Evolutionary conservation across 495 filamentous ascomycete species (phyloP), one percentile per base, ranked within the genome.

Genomic region (Penicillium malachiteum): DNA sequence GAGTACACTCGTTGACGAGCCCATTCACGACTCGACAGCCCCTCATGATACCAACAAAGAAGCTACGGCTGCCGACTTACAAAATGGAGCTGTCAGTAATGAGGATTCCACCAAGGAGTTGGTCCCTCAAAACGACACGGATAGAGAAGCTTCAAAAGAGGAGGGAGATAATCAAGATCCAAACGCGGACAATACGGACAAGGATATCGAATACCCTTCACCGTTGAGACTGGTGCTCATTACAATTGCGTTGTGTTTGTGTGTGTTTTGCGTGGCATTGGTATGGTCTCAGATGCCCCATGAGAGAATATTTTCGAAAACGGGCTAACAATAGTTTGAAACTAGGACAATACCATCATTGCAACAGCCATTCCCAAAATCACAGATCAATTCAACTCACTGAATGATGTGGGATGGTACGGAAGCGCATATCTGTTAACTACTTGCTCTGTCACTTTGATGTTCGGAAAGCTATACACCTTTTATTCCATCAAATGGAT

Each of bases 331-430:
- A 2, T 72, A n/a, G 51, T 10, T 31, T 42, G 48, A 31, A 17
- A 31, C 34, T 37, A 80, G 77, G 85, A 88, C 65, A 87, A 88
- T 58, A 89, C 90, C 7, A 93, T 94, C 58, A 89, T 95, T 49
- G 86, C 88, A 11, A 93, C 90, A 0, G 90, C 90, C 14, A 92
- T 93, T 50, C 90, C 90, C 9, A 84, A 83, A 48, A 94, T 95
- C 54, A 92, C 90, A 0, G 86, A 91, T 65, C 70, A 89, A 42
- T 95, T 94, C 70, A 76, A 88, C 31, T 83, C 87, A 11, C 71
- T 94, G 2, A 73, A 79, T 16, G 90, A 93, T 62, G 86, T 95
- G 0, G 90, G 88, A 45, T 93, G 90, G 90, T 93, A 92, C 51
- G 89, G 85, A 26, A 82, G 80, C 58, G 72, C 77, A 3, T 82